Evolutionary conservation across 2,329 filamentous ascomycete species (phyloP).

Genomic region (Nigrospora osmanthi): DNA sequence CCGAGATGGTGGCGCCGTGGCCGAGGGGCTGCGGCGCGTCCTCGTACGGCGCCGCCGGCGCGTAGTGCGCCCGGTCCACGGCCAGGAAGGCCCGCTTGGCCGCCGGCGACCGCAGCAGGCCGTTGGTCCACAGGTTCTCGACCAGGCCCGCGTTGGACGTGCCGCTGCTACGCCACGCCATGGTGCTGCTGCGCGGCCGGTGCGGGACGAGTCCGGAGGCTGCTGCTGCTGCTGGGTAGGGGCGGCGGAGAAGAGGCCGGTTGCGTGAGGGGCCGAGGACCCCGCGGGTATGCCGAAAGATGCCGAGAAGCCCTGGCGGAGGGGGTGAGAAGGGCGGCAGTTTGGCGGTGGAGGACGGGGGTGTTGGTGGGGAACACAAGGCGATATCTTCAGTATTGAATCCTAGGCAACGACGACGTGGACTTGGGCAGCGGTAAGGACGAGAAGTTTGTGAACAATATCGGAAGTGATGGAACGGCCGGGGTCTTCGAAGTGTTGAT

Average conservation of each 20-base stretch:
- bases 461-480: too few species aligned
- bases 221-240: too few species aligned
- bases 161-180: conserved; percentile 89
- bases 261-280: too few species aligned
- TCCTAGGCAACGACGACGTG: too few species aligned
- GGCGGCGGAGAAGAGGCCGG: too few species aligned
- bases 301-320: too few species aligned
- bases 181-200: conserved; percentile 30
- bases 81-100: conserved; percentile 76
- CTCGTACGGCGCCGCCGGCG: conserved; percentile 61
- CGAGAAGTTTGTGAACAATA: too few species aligned
- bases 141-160: conserved; percentile 67
- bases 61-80: conserved; percentile 83
- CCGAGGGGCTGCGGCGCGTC: conserved; percentile 50
- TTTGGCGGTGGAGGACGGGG: background rate
- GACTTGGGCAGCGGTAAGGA: too few species aligned
- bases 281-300: too few species aligned
- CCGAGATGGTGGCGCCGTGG: conserved; percentile 47
- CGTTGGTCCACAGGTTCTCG: conserved; percentile 64
- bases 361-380: background rate
- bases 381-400: too few species aligned
- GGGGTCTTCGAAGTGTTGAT: too few species aligned
- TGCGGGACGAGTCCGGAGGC: too few species aligned
- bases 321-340: background rate
- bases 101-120: conserved; percentile 62